These are phyloP conservation scores for Metarhizium brunneum DNA, from an alignment of 2,329 filamentous ascomycete species.

Conservation along the genomic window DNA sequence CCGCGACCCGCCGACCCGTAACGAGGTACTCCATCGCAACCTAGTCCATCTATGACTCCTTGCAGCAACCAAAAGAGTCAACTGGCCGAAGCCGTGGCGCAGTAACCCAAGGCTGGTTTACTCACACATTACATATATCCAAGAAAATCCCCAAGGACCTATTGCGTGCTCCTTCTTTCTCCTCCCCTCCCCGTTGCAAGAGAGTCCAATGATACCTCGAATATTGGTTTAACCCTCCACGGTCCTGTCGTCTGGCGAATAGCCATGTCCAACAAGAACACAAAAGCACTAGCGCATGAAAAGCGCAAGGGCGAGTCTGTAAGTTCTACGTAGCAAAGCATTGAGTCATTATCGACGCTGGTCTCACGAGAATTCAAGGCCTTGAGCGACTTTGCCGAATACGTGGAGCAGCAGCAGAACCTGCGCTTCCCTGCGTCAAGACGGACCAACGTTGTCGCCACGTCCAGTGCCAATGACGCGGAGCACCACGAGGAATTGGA, in stretches of 20 bases:
- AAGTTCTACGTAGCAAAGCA: slow-evolving; percentile 19
- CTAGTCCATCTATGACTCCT: background rate
- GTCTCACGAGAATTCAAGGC: slow-evolving; percentile 34
- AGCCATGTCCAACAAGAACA: slow-evolving; percentile 44
- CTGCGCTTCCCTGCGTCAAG: slow-evolving; percentile 47
- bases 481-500: slow-evolving; percentile 76
- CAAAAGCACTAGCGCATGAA: slow-evolving; percentile 63
- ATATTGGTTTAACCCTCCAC: slow-evolving; percentile 15
- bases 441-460: slow-evolving; percentile 14
- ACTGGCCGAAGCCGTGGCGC: slow-evolving; percentile 5
- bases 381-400: slow-evolving; percentile 93
- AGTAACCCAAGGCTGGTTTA: background rate
- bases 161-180: background rate
- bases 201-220: slow-evolving; percentile 18
- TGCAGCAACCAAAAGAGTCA: slow-evolving; percentile 5
- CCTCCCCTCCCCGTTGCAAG: background rate
- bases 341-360: background rate
- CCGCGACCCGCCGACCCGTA: background rate
- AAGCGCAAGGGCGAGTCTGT: slow-evolving; percentile 81
- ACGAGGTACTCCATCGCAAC: background rate
- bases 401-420: slow-evolving; percentile 89
- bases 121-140: background rate
- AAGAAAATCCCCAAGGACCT: background rate
- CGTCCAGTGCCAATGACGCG: slow-evolving; percentile 14
- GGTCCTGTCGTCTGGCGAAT: slow-evolving; percentile 11